phyloP scores from a whole-genome alignment of 805 yeast genomes.

The Cyberlindnera japonica region DNA sequence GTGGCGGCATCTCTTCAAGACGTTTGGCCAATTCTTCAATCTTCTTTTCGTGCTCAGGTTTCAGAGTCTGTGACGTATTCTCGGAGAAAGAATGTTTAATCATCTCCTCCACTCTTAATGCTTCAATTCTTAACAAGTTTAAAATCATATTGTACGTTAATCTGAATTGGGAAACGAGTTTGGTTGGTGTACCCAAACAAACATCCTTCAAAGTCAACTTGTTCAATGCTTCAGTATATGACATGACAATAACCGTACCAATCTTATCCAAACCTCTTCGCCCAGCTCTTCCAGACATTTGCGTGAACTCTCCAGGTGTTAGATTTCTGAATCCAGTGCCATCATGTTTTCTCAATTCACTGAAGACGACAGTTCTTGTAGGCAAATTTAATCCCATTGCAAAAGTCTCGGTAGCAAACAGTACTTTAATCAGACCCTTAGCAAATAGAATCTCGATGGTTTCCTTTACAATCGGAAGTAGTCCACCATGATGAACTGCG shows the following conservation, averaged over 20 bases:
- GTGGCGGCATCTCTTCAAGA: constrained; percentile 35
- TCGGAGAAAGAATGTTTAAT: constrained; percentile 94
- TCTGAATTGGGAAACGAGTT: constrained; percentile 86
- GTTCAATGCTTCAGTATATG: constrained; percentile 63
- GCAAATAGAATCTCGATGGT: constrained; percentile 90
- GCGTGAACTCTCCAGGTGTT: constrained; percentile 95
- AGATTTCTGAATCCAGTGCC: constrained; percentile 79
- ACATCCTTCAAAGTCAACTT: constrained; percentile 68
- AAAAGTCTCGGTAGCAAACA: constrained; percentile 97
- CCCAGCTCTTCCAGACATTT: constrained; percentile 99
- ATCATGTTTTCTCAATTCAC: constrained; percentile 84
- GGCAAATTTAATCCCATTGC: constrained; percentile 98
- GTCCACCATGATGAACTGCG: constrained; percentile 94
- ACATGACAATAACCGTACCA: constrained; percentile 93
- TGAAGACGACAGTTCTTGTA: constrained; percentile 91
- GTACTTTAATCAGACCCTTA: constrained; percentile 76
- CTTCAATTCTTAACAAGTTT: constrained; percentile 88
- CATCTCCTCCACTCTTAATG: constrained; percentile 96
- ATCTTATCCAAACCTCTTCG: constrained; percentile 91
- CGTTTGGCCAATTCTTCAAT: constrained; percentile 51
- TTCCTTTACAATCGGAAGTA: constrained; percentile 89
- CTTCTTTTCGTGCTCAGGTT: constrained; percentile 79
- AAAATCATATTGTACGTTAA: constrained; percentile 94
- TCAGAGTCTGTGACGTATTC: constrained; percentile 75
- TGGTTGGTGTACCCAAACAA: constrained; percentile 85